phyloP scores from a whole-genome alignment of 495 filamentous ascomycete genomes.

The Hypoxylon fragiforme region DNA sequence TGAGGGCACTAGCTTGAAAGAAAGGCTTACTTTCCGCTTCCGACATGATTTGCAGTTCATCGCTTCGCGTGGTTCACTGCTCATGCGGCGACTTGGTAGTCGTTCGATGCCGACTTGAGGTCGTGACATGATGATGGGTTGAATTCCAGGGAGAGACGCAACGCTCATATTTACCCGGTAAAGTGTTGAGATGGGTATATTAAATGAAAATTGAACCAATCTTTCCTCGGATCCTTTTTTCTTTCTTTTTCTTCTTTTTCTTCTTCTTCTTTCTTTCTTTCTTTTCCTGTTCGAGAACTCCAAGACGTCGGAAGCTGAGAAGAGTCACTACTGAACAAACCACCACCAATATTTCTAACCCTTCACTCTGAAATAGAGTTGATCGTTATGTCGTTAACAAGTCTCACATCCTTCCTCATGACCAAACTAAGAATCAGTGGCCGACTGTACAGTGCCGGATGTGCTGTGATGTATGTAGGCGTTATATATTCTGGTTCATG shows the following conservation, averaged over 20 bases:
- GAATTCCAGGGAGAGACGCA: slow-evolving; percentile 36
- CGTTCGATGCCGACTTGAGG: slow-evolving; percentile 86
- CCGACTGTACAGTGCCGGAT: slow-evolving; percentile 1
- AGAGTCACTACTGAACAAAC: background rate
- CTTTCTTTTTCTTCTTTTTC: too few species aligned
- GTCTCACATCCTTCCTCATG: slow-evolving; percentile 14
- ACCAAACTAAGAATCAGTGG: background rate
- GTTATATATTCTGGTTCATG: slow-evolving; percentile 24
- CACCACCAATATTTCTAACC: slow-evolving; percentile 5
- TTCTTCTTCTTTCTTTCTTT: too few species aligned
- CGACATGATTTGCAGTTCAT: slow-evolving; percentile 96
- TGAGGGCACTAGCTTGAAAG: background rate
- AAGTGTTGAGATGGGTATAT: slow-evolving; percentile 16
- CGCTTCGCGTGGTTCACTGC: slow-evolving; percentile 77
- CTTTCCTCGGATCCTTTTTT: too few species aligned
- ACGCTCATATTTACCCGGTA: slow-evolving; percentile 37
- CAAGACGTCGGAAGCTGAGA: background rate
- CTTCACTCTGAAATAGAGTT: slow-evolving; percentile 20
- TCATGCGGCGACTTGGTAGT: slow-evolving; percentile 70
- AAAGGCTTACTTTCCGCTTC: slow-evolving; percentile 71
- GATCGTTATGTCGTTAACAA: background rate
- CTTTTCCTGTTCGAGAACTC: background rate
- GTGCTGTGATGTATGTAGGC: slow-evolving; percentile 4
- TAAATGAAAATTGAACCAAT: background rate
- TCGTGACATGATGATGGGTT: slow-evolving; percentile 61